phyloP scores from a whole-genome alignment of 257 asterid genomes.

The Solanum stenotomum region DNA sequence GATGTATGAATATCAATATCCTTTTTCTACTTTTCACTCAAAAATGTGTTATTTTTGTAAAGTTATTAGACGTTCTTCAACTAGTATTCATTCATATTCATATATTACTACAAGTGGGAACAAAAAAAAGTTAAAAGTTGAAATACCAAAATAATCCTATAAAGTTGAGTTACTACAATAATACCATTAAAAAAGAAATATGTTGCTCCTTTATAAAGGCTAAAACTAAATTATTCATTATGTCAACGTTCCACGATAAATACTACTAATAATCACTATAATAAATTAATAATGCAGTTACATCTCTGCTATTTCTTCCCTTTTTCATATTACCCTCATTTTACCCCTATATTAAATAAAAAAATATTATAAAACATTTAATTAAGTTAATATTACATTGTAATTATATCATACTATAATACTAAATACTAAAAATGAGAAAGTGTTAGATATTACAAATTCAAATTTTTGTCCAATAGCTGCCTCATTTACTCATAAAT shows the following conservation, averaged over 20 bases:
- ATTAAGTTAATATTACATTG: no score
- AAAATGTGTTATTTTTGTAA: neutral
- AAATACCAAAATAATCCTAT: no score
- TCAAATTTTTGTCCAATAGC: neutral
- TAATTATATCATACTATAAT: neutral
- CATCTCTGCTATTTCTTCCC: neutral
- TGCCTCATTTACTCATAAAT: neutral
- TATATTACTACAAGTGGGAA: no score
- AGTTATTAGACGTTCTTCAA: neutral
- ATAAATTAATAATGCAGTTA: neutral
- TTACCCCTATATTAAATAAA: no score
- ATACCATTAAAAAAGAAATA: no score
- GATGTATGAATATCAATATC: neutral
- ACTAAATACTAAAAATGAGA: neutral
- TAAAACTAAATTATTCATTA: no score
- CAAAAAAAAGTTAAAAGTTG: no score
- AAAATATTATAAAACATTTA: no score
- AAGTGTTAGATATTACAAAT: neutral
- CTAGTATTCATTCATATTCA: neutral
- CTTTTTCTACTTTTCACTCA: neutral
- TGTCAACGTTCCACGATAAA: no score
- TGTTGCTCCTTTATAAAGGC: no score
- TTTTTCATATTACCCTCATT: neutral
- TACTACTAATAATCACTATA: neutral
- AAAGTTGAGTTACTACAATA: no score